Percentiles rank a stretch among this genome's conserved stretches.
Evolutionary conservation across 2,329 filamentous ascomycete species (phyloP).

Genomic region (Cladosporium sp.): DNA sequence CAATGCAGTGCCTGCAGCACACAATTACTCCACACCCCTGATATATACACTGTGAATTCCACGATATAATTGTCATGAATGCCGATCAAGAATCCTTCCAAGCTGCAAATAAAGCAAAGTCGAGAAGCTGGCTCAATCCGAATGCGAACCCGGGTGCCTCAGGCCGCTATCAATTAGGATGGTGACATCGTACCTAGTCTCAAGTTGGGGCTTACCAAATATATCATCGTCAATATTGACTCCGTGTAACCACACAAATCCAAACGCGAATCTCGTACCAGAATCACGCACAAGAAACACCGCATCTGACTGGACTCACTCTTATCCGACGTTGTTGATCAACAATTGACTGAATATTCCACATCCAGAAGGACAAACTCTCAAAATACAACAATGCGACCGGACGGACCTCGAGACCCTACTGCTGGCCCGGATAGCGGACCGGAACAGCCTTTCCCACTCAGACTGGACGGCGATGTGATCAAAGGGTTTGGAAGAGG

Average conservation of each 20-base stretch:
- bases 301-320: too few species aligned
- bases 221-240: background rate
- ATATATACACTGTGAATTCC: too few species aligned
- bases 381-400: conserved; percentile 29
- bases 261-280: too few species aligned
- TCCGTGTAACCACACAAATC: conserved; percentile 4
- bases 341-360: background rate
- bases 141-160: background rate
- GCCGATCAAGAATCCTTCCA: too few species aligned
- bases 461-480: conserved; percentile 78
- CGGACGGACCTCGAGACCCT: conserved; percentile 56
- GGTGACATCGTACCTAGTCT: conserved; percentile 1
- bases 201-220: background rate
- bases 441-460: conserved; percentile 73
- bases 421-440: conserved; percentile 71
- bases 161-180: background rate
- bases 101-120: too few species aligned
- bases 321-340: background rate
- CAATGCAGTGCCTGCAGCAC: too few species aligned
- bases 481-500: conserved; percentile 92
- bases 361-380: background rate
- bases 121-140: too few species aligned
- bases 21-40: too few species aligned
- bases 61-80: too few species aligned
- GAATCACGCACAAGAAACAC: too few species aligned